Evolutionary conservation across 2,329 filamentous ascomycete species (phyloP), one percentile per base, ranked within the genome.

Genomic region (Pezicula radicicola): DNA sequence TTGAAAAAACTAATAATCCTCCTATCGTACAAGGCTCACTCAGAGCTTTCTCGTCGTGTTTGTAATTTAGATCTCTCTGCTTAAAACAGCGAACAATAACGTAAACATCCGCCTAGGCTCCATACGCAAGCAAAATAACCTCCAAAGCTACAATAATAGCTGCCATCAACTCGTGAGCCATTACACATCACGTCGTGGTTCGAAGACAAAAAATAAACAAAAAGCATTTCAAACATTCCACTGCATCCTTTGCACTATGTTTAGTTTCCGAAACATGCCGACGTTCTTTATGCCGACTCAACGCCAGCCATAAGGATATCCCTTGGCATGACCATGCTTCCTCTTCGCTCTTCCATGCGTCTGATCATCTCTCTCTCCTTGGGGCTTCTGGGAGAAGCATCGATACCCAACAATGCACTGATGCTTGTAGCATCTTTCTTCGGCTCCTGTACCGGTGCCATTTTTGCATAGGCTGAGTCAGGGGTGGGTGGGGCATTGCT

Each of bases 351-450:
- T 61, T 83, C 80, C 61, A 82, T 69, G 57, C 78, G 70, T 61
- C 79, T 75, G 51, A 82, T 77, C 63, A 82, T 70, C 65, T 83
- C 79, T 60, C 79, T 72, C 68, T 83, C 80, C 60, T 75, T 75
- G 39, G 78, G 78, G 60, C 77, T 81, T 37, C 80, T 70, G 19
- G 80, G 79, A 63, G 79, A 79, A 37, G 79, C 76, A 60, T 83
- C 79, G 56, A 81, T 81, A 37, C 80, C 81, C 21, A 85, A 70
- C 51, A 86, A 81, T 33, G 82, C 80, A 41, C 81, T 82, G 59
- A 86, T 85, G 58, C 81, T 75, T 35, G 81, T 85, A 37, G 62
- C 60, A 48, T 54, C 63, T 36, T 48, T 63, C 61, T 66, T 68
- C 48, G 50, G 60, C 47, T 66, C 63, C 33, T 62, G 80, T 75